Conservation (phyloP, 1,284 basidiomycete species). For the Fomitopsis pinicola region DNA sequence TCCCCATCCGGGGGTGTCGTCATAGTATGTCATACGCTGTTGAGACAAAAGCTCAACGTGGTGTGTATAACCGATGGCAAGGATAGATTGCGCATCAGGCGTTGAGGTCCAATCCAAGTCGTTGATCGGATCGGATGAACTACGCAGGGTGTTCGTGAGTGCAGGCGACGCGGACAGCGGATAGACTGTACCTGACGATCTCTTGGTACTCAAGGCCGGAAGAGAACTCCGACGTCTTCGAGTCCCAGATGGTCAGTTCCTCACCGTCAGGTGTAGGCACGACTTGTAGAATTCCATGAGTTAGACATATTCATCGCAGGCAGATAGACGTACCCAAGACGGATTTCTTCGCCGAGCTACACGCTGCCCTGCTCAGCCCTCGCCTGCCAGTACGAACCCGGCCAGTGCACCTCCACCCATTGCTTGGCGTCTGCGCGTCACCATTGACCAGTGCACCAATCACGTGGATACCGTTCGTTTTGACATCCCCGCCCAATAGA, state of each 20-base stretch:
- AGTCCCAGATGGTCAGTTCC: slow-evolving; percentile 92
- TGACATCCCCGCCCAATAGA: slow-evolving; percentile 14
- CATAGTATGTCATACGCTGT: slow-evolving; percentile 86
- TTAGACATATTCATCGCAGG: too few relatives aligned
- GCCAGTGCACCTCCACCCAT: slow-evolving; percentile 67
- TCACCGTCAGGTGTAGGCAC: slow-evolving; percentile 52
- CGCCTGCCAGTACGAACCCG: slow-evolving; percentile 67
- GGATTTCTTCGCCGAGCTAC: slow-evolving; percentile 88
- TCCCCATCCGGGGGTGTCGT: slow-evolving; percentile 77
- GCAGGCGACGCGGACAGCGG: neutral
- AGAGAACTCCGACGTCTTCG: slow-evolving; percentile 89
- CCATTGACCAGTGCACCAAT: neutral
- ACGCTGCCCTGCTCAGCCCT: slow-evolving; percentile 65
- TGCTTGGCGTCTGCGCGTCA: slow-evolving; percentile 10
- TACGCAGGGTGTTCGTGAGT: slow-evolving; percentile 2
- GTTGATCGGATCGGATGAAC: slow-evolving; percentile 55
- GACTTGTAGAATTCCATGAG: slow-evolving; percentile 34
- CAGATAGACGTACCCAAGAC: slow-evolving; percentile 51
- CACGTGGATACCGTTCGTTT: neutral
- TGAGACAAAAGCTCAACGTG: slow-evolving; percentile 82
- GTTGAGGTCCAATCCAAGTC: slow-evolving; percentile 93
- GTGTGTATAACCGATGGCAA: slow-evolving; percentile 80
- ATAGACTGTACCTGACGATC: slow-evolving; percentile 46
- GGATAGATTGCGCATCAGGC: slow-evolving; percentile 81
- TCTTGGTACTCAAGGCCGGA: slow-evolving; percentile 78